Percentiles rank a stretch among this genome's conserved stretches.
phyloP scores from a whole-genome alignment of 768 basidiomycete genomes.

The Auriculariales sp. region DNA sequence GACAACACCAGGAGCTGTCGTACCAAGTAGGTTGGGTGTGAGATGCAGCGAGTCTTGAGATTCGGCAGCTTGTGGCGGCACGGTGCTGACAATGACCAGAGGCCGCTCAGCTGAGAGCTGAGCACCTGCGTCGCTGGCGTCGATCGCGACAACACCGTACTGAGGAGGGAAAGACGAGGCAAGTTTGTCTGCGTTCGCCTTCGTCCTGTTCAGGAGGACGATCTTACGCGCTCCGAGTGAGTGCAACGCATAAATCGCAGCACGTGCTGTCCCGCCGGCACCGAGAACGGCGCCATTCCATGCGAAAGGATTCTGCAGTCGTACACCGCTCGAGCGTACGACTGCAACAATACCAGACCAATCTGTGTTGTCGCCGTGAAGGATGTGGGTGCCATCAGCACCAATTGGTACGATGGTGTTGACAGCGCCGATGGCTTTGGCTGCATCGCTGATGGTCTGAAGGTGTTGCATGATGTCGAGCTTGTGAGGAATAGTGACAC shows the following conservation, averaged over 20 bases:
- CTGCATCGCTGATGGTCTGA: conserved; percentile 66
- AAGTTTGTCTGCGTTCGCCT: conserved; percentile 54
- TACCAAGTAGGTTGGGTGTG: conserved; percentile 19
- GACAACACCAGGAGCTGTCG: conserved; percentile 47
- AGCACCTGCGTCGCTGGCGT: conserved; percentile 41
- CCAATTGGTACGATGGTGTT: conserved; percentile 70
- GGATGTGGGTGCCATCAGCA: conserved; percentile 27
- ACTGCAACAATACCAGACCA: conserved; percentile 74
- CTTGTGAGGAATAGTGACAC: conserved; percentile 94
- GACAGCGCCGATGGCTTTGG: conserved; percentile 80
- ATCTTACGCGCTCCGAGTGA: conserved; percentile 51
- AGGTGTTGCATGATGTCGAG: conserved; percentile 76
- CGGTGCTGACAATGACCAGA: conserved; percentile 73
- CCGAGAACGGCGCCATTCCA: conserved; percentile 71
- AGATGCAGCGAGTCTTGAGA: conserved; percentile 30
- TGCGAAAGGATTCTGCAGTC: background rate
- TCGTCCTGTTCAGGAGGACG: conserved; percentile 82
- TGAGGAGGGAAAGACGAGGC: conserved; percentile 51
- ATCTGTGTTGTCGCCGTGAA: conserved; percentile 92
- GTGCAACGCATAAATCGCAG: conserved; percentile 82
- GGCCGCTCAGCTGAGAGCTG: conserved; percentile 27
- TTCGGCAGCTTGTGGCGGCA: conserved; percentile 43
- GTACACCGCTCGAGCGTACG: conserved; percentile 27
- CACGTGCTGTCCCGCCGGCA: conserved; percentile 88
- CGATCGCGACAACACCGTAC: conserved; percentile 43